phyloP scores from a whole-genome alignment of 2,329 filamentous ascomycete species.

The Aureobasidium sp. region DNA sequence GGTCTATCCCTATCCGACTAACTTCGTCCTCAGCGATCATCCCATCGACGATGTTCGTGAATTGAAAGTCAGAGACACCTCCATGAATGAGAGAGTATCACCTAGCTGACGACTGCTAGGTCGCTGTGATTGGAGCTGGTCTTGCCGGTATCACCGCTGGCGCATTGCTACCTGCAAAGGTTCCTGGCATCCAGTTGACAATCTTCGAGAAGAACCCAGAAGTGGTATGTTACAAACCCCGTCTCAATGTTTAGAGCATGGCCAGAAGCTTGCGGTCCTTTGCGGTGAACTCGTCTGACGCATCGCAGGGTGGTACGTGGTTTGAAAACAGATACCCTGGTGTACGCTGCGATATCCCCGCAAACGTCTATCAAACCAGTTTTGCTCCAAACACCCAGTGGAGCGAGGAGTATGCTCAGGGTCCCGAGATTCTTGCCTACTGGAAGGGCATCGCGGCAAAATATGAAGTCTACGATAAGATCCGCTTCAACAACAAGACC shows the following conservation, averaged over 20 bases:
- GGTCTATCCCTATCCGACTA: too few species aligned
- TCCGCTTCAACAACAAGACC: constrained; percentile 64
- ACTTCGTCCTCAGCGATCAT: too few species aligned
- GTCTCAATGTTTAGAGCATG: too few species aligned
- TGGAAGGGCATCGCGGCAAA: constrained; percentile 70
- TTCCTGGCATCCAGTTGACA: constrained; percentile 70
- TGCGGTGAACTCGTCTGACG: too few species aligned
- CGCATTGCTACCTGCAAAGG: constrained; percentile 71
- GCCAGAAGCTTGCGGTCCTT: too few species aligned
- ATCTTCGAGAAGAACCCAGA: constrained; percentile 76
- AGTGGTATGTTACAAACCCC: constrained; percentile 50
- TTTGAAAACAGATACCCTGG: constrained; percentile 65
- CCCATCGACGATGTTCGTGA: too few species aligned
- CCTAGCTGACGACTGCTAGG: too few species aligned
- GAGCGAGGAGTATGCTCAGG: constrained; percentile 73
- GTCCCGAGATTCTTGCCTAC: constrained; percentile 72
- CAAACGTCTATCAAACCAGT: constrained; percentile 75
- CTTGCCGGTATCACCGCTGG: constrained; percentile 71
- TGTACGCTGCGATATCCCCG: constrained; percentile 73
- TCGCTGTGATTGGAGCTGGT: too few species aligned
- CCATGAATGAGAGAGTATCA: too few species aligned
- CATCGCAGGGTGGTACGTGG: constrained; percentile 51
- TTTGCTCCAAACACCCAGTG: constrained; percentile 75
- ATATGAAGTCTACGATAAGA: constrained; percentile 67
- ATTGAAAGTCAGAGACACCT: too few species aligned